Evolutionary conservation across 768 basidiomycete species (phyloP).

Genomic region (Tylopilus plumbeoviolaceoides): DNA sequence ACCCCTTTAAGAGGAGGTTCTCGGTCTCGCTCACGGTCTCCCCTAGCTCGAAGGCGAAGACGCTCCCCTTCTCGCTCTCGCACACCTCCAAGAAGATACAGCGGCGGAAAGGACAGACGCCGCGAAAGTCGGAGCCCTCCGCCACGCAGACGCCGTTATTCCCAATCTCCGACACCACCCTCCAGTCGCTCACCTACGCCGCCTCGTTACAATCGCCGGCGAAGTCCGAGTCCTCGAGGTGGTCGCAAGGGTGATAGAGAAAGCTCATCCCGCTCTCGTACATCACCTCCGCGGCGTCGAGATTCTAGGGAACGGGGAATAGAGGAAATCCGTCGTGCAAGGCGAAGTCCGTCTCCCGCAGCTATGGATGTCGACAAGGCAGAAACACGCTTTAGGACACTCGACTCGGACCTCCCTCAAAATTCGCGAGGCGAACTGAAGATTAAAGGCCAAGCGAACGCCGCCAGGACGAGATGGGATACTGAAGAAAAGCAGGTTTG

Average conservation of each 20-base stretch:
- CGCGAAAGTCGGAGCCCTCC: slow-evolving; percentile 33
- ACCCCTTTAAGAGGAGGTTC: slow-evolving; percentile 35
- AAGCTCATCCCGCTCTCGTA: slow-evolving; percentile 35
- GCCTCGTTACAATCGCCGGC: slow-evolving; percentile 41
- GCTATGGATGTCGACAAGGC: slow-evolving; percentile 23
- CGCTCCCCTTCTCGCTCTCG: slow-evolving; percentile 30
- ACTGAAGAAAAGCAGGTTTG: slow-evolving; percentile 32
- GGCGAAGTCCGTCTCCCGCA: slow-evolving; percentile 25
- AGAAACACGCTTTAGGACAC: slow-evolving; percentile 20
- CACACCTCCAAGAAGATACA: slow-evolving; percentile 26
- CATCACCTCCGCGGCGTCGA: slow-evolving; percentile 32
- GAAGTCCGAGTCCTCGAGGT: slow-evolving; percentile 39
- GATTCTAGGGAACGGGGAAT: slow-evolving; percentile 25
- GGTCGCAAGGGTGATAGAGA: slow-evolving; percentile 25
- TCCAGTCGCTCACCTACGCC: slow-evolving; percentile 39
- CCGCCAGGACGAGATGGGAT: slow-evolving; percentile 54
- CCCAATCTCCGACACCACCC: slow-evolving; percentile 47
- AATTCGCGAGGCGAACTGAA: slow-evolving; percentile 51
- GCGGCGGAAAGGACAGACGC: slow-evolving; percentile 17
- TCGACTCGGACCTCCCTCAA: slow-evolving; percentile 30
- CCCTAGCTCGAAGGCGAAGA: slow-evolving; percentile 37
- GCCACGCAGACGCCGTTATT: slow-evolving; percentile 37
- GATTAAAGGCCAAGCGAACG: slow-evolving; percentile 70
- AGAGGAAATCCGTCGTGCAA: slow-evolving; percentile 19
- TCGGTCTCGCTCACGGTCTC: slow-evolving; percentile 41